Evolutionary conservation across 208 protist species (phyloP), one percentile per base, ranked within the genome.

Genomic region (Borovskyia barvae): DNA sequence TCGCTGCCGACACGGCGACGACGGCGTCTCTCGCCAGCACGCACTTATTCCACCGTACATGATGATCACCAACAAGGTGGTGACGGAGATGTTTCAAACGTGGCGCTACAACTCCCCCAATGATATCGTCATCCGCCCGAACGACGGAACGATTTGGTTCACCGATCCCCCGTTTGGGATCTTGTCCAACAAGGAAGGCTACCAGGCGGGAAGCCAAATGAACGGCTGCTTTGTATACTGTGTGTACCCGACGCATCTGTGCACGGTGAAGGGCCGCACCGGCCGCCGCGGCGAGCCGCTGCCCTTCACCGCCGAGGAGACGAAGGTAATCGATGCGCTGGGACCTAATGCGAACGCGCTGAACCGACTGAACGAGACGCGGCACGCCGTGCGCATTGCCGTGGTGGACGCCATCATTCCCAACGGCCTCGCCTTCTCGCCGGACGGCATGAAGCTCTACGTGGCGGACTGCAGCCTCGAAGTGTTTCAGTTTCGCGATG

Each of bases 111-210:
- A 71, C 53, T 71, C 64, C 5, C 64, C 64, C 12, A 71, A 71
- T 30, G 64, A 71, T 51, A 63, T 71, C n/a, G 64, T 71, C 24
- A 51, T 71, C 8, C 64, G 64, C 0, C 50, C 52, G 15, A 51
- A 57, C 39, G 64, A 71, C 45, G 64, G 64, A 25, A 71, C 43
- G 17, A 57, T 71, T n/a, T 71, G 64, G 64, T 71, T 71, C 57
- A 71, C 64, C 33, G 64, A 71, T 46, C 64, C 64, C 11, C 45
- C 54, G 15, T 71, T 62, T 26, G 64, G 64, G 19, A 71, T 71
- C 47, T 12, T 25, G 19, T 63, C 54, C 20, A 63, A 71, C 50
- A 57, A 64, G 55, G 52, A 58, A 30, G 64, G 64, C 42, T 55
- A 64, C 28, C 52, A 62, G 40, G 50, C 55, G 24, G 32, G 32